phyloP scores from a whole-genome alignment of 805 yeast species.

The Jamesozyma gamospora region DNA sequence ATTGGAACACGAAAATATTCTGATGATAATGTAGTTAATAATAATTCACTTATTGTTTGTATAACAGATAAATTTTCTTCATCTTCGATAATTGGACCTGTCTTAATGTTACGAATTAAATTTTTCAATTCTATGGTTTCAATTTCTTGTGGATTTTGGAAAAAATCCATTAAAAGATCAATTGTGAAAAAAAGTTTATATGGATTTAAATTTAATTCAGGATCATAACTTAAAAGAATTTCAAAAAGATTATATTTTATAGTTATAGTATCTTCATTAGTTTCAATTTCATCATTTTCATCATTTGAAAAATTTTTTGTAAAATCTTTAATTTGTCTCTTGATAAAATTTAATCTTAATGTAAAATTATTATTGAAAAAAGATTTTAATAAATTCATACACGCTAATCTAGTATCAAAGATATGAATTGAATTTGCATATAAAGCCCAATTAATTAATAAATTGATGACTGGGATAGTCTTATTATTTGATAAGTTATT shows the following conservation, averaged over 20 bases:
- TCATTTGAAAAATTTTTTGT: constrained; percentile 7
- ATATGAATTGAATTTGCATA: constrained; percentile 71
- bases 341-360: constrained; percentile 51
- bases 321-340: constrained; percentile 50
- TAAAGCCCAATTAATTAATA: constrained; percentile 76
- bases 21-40: constrained; percentile 51
- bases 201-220: constrained; percentile 66
- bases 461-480: constrained; percentile 58
- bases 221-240: constrained; percentile 66
- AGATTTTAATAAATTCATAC: constrained; percentile 55
- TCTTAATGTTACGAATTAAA: constrained; percentile 37
- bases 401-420: constrained; percentile 72
- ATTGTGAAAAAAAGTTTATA: constrained; percentile 80
- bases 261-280: too few species aligned
- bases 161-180: constrained; percentile 49
- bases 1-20: constrained; percentile 67
- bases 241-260: constrained; percentile 47
- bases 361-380: constrained; percentile 56
- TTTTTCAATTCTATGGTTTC: constrained; percentile 42
- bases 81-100: constrained; percentile 37
- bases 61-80: constrained; percentile 60
- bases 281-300: constrained; percentile 21
- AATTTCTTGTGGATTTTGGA: constrained; percentile 35
- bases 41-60: constrained; percentile 67
- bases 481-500: constrained; percentile 13